Conservation (phyloP, 1,284 basidiomycete species). For the Boletus sp. region DNA sequence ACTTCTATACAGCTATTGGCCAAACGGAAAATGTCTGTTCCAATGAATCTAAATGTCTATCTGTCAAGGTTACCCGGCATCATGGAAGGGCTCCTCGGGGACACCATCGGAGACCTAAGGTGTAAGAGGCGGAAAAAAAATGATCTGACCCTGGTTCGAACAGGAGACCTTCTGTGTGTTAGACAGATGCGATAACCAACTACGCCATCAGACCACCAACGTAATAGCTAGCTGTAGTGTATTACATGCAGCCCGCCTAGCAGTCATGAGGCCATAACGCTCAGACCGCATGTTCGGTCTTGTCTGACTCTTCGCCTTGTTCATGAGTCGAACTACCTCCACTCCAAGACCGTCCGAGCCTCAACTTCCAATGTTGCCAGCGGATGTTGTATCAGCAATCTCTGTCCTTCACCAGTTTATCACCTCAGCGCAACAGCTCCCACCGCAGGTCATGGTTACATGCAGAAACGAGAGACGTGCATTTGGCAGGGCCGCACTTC, state of each 20-base stretch:
- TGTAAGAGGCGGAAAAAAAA: not conserved
- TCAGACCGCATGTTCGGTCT: not conserved
- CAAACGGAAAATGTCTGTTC: no score
- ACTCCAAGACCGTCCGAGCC: constrained; percentile 23
- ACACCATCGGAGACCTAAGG: no score
- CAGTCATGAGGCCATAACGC: constrained; percentile 4
- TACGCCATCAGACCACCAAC: constrained; percentile 59
- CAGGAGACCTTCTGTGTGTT: constrained; percentile 63
- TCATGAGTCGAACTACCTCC: constrained; percentile 30
- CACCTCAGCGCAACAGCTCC: constrained; percentile 28
- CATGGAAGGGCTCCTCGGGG: no score
- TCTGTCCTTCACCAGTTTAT: constrained; percentile 30
- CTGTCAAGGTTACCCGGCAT: no score
- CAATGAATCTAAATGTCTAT: no score
- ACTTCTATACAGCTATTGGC: no score
- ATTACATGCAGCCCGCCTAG: no score
- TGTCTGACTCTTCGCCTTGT: constrained; percentile 3
- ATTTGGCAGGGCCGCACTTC: constrained; percentile 29
- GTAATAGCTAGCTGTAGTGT: no score
- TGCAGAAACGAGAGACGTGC: constrained; percentile 31
- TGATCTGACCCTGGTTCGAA: constrained; percentile 56
- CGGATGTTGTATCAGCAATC: constrained; percentile 30
- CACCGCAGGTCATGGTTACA: constrained; percentile 32
- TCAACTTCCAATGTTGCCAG: constrained; percentile 23
- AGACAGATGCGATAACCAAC: constrained; percentile 80